Conservation (phyloP, 106 monocot genomes). For the Platanthera guangdongensis region DNA sequence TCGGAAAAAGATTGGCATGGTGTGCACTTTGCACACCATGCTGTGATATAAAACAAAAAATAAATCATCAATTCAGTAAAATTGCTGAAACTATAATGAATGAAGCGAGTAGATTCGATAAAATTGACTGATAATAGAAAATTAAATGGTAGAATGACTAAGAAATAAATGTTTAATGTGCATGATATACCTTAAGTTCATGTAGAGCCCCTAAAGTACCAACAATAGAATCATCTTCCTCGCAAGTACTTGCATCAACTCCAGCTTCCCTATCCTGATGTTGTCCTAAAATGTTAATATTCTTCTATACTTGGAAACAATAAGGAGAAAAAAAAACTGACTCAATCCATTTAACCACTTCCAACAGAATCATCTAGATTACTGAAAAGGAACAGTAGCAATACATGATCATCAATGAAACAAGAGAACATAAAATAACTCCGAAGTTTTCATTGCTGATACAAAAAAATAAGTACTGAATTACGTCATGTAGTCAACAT, state of each 20-base stretch:
- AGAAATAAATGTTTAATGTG: background rate
- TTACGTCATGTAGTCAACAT: too few relatives aligned
- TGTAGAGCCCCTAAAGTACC: slow-evolving; percentile 34
- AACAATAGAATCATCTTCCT: slow-evolving; percentile 24
- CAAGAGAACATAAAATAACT: background rate
- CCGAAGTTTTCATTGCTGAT: background rate
- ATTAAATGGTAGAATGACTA: background rate
- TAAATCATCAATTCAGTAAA: background rate
- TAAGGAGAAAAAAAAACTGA: background rate
- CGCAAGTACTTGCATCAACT: slow-evolving; percentile 12
- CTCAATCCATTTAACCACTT: background rate
- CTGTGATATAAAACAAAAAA: background rate
- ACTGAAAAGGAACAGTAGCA: background rate
- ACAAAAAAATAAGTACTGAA: background rate
- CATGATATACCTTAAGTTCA: slow-evolving; percentile 42
- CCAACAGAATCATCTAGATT: background rate
- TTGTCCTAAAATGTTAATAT: slow-evolving; percentile 5
- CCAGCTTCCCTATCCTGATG: slow-evolving; percentile 59
- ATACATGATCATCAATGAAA: background rate
- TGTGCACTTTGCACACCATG: too few relatives aligned
- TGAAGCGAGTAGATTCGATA: background rate
- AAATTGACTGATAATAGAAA: background rate
- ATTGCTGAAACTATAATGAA: background rate
- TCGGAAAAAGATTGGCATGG: too few relatives aligned
- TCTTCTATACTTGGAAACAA: background rate